A percentile compares a stretch with the other conserved stretches of the same genome.
These are phyloP conservation scores for Saccharomycopsis hybrid DNA, from an alignment of 1,139 yeast genomes.

Conservation along the genomic window DNA sequence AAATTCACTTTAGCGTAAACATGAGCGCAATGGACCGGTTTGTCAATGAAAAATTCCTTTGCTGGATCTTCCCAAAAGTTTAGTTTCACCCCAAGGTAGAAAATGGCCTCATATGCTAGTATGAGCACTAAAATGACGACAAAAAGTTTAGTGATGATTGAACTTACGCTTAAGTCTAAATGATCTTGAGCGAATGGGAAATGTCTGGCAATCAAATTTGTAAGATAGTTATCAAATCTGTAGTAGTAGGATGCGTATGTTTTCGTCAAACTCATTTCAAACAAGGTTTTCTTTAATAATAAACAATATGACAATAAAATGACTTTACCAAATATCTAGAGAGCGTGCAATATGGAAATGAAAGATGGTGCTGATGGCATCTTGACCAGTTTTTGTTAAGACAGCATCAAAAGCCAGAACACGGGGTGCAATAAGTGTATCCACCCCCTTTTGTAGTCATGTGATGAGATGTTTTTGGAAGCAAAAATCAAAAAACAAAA, in stretches of 20 bases:
- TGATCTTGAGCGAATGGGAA: constrained; percentile 19
- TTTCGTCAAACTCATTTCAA: no score
- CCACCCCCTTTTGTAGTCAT: no score
- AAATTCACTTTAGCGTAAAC: constrained; percentile 49
- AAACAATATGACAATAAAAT: no score
- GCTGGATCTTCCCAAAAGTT: constrained; percentile 57
- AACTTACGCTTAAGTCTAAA: constrained; percentile 6
- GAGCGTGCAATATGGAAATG: no score
- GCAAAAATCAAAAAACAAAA: no score
- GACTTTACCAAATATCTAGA: no score
- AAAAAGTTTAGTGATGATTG: constrained; percentile 37
- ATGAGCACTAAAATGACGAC: constrained; percentile 33
- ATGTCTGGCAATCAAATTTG: constrained; percentile 1
- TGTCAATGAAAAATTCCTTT: constrained; percentile 57
- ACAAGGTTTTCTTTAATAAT: no score
- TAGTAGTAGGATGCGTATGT: not conserved
- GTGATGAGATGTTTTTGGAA: no score
- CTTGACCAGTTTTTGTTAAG: no score
- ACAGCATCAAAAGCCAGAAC: no score
- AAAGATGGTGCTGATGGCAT: no score
- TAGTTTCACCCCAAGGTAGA: constrained; percentile 44
- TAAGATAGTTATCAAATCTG: constrained; percentile 1
- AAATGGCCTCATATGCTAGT: constrained; percentile 38
- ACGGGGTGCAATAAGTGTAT: no score
- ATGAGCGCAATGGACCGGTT: constrained; percentile 76